Conservation (phyloP, 129 eudicot genomes). For the Tagetes erecta region DNA sequence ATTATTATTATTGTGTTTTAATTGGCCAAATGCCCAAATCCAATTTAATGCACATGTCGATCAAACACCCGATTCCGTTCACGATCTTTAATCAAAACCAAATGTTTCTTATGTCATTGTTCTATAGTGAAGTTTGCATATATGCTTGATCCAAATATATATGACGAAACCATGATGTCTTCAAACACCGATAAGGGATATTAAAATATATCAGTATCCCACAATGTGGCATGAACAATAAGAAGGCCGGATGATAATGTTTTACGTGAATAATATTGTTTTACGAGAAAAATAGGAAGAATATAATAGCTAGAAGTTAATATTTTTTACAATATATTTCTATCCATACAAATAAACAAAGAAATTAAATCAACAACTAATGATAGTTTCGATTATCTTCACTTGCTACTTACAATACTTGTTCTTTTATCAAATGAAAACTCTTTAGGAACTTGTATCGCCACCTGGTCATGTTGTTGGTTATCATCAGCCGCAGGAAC, state of each 20-base stretch:
- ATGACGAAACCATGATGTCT: too few relatives aligned
- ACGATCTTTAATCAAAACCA: too few relatives aligned
- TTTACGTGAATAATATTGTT: background rate
- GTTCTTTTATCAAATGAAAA: constrained; percentile 42
- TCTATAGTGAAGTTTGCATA: too few relatives aligned
- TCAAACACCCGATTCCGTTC: too few relatives aligned
- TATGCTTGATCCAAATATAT: too few relatives aligned
- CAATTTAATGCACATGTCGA: too few relatives aligned
- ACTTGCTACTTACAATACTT: constrained; percentile 17
- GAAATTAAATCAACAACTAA: background rate
- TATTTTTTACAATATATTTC: background rate
- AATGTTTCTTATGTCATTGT: too few relatives aligned
- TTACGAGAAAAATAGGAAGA: background rate
- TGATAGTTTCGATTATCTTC: background rate
- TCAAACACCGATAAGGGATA: too few relatives aligned
- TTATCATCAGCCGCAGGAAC: constrained; percentile 1
- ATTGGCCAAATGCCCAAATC: too few relatives aligned
- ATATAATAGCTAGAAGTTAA: background rate
- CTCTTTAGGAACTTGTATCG: constrained; percentile 30
- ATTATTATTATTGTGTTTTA: too few relatives aligned
- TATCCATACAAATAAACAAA: constrained; percentile 8
- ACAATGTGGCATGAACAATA: background rate
- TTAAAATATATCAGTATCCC: too few relatives aligned
- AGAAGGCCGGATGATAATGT: background rate
- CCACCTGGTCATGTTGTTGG: constrained; percentile 27